Percentiles rank a stretch among this genome's conserved stretches.
Evolutionary conservation across 2,329 filamentous ascomycete genomes (phyloP).

Genomic region (Didymella keratinophila): DNA sequence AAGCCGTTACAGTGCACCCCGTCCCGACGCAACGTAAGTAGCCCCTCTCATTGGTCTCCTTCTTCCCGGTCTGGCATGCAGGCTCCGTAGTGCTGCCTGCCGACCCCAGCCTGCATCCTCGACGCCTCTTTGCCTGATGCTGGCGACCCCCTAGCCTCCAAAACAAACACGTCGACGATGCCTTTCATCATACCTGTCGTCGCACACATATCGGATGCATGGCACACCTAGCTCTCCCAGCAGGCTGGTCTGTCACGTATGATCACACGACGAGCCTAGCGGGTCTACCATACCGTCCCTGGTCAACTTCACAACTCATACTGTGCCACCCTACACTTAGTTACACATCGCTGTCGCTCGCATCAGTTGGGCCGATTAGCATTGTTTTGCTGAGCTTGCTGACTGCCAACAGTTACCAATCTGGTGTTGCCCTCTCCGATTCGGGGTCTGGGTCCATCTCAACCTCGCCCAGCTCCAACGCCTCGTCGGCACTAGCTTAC

Average conservation of each 20-base stretch:
- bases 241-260: conserved; percentile 52
- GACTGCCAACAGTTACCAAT: conserved; percentile 58
- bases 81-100: conserved; percentile 50
- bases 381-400: conserved; percentile 45
- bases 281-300: conserved; percentile 48
- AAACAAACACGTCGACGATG: conserved; percentile 54
- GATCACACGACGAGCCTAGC: conserved; percentile 56
- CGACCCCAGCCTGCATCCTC: conserved; percentile 47
- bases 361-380: conserved; percentile 40
- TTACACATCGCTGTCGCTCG: conserved; percentile 51
- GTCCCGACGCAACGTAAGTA: conserved; percentile 65
- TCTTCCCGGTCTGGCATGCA: conserved; percentile 44
- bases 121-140: conserved; percentile 49
- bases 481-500: conserved; percentile 57
- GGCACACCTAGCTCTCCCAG: conserved; percentile 49
- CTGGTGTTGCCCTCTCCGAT: conserved; percentile 61
- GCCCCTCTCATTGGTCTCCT: conserved; percentile 50
- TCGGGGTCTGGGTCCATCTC: conserved; percentile 64
- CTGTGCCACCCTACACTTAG: conserved; percentile 49
- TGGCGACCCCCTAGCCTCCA: conserved; percentile 47
- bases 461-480: conserved; percentile 60
- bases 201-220: conserved; percentile 50
- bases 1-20: conserved; percentile 60
- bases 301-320: conserved; percentile 50
- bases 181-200: conserved; percentile 44